Conservation (phyloP, 495 filamentous ascomycete genomes). For the Penicillium salamii region DNA sequence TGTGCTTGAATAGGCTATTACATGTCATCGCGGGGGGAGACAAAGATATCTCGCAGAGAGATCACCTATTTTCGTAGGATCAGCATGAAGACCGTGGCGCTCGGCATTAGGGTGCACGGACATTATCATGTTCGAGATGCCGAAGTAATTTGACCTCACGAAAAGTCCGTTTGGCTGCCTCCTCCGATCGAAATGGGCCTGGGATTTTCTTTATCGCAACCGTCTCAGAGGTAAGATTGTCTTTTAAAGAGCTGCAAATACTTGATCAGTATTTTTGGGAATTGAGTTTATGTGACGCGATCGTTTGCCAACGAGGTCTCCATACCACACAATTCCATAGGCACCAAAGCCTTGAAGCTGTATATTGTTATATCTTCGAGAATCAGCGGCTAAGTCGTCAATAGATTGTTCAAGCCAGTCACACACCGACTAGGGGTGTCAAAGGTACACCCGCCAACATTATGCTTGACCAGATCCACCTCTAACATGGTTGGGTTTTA, state of each 20-base stretch:
- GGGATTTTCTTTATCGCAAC: conserved; percentile 99
- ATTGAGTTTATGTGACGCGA: no score
- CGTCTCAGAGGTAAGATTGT: conserved; percentile 32
- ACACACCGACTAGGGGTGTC: not conserved
- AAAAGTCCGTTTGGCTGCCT: conserved; percentile 91
- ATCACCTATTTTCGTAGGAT: conserved; percentile 89
- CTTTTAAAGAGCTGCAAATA: conserved; percentile 55
- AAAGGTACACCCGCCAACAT: not conserved
- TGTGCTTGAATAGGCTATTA: no score
- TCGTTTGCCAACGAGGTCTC: conserved; percentile 3
- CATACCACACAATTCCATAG: conserved; percentile 95
- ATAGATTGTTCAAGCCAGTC: not conserved
- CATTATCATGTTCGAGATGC: conserved; percentile 94
- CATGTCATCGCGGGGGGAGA: conserved; percentile 98
- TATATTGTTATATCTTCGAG: conserved; percentile 80
- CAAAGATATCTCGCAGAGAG: conserved; percentile 96
- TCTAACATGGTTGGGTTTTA: no score
- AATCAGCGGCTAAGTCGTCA: not conserved
- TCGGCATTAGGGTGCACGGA: conserved; percentile 45
- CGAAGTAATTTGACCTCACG: conserved; percentile 94
- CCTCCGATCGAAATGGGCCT: conserved; percentile 96
- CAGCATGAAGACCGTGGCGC: no score
- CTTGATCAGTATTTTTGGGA: conserved; percentile 94
- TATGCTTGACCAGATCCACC: not conserved
- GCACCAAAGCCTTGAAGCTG: conserved; percentile 97